Evolutionary conservation across 1,139 yeast genomes (phyloP), one percentile per base, ranked within the genome.

Genomic region (Yamadazyma mexicana): DNA sequence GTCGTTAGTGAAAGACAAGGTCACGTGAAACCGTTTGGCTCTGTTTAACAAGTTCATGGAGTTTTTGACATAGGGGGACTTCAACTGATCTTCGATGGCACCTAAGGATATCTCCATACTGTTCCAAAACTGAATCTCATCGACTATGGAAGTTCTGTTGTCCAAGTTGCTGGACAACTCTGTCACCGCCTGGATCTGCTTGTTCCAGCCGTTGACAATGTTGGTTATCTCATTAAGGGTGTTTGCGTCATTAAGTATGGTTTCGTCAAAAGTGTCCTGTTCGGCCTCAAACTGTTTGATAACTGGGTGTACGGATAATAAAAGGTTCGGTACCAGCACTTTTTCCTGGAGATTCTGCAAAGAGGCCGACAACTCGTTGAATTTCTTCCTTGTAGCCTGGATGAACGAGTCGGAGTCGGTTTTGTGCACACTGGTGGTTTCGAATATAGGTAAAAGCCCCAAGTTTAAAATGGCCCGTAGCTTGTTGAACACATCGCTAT

Each of bases 101-200:
- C 55, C 46, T 27, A 91, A 63, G 0, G 89, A 83, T 1, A 64
- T 58, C 51, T 87, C 94, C 69, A 87, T 71, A 0, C 88, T 77
- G 17, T 69, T 66, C 97, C 98, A 91, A 52, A 87, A 91, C 38
- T 74, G 78, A 10, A 85, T 72, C 54, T 91, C 97, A 39, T 86
- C 92, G 1, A 66, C 51, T 5, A 72, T 51, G 0, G 89, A 78
- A 0, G 35, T 11, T 34, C 42, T 45, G 10, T 30, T 34, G 22
- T 37, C 35, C 6, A 48, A 17, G 31, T 45, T 44, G 31, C 39
- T 39, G 11, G 44, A 33, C 32, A 83, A 57, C 25, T 66, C 64
- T 0, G 91, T 77, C 7, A 87, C 64, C 1, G 71, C 61, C 48
- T 81, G 87, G 10, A 83, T 77, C 32, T 79, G 76, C 44, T 70